A percentile compares a stretch with the other conserved stretches of the same genome.
Evolutionary conservation across 805 yeast genomes (phyloP).

Genomic region (Metschnikowia cubensis): DNA sequence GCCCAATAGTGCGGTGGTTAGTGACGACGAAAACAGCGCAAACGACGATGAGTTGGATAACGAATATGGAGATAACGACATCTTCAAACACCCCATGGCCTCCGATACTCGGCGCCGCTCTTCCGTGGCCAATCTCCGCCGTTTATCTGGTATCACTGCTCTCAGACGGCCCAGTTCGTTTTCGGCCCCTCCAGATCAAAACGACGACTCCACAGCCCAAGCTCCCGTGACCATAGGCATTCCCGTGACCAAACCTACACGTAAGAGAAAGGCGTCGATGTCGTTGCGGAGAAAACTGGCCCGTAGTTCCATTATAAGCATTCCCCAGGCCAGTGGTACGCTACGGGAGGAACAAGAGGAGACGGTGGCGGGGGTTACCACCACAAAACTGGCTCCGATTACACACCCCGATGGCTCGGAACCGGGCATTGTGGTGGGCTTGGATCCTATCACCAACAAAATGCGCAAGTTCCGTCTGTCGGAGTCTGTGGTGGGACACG

Average conservation of each 20-base stretch:
- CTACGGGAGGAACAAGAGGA: slow-evolving; percentile 6
- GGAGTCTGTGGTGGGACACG: slow-evolving; percentile 10
- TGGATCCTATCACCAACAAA: slow-evolving; percentile 28
- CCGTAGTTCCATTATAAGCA: slow-evolving; percentile 7
- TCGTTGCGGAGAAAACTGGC: slow-evolving; percentile 4
- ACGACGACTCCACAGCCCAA: slow-evolving; percentile 9
- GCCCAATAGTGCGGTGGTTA: slow-evolving; percentile 10
- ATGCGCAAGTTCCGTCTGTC: slow-evolving; percentile 24
- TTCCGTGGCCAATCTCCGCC: slow-evolving; percentile 28
- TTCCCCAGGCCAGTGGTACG: slow-evolving; percentile 6
- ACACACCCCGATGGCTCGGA: background rate
- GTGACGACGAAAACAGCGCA: slow-evolving; percentile 9
- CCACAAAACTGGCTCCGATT: slow-evolving; percentile 8
- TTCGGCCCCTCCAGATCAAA: slow-evolving; percentile 21
- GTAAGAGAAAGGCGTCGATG: slow-evolving; percentile 21
- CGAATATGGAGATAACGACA: slow-evolving; percentile 25
- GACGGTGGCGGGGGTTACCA: background rate
- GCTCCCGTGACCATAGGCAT: slow-evolving; percentile 37
- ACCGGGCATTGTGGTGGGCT: slow-evolving; percentile 27
- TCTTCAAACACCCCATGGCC: slow-evolving; percentile 28
- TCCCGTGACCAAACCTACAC: slow-evolving; percentile 29
- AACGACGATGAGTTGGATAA: slow-evolving; percentile 13
- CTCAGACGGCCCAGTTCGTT: slow-evolving; percentile 20
- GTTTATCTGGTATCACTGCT: slow-evolving; percentile 35
- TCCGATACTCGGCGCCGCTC: slow-evolving; percentile 22